Base-by-base conservation (phyloP, 1,139 yeast species). In the Suhomyces kunorum region DNA sequence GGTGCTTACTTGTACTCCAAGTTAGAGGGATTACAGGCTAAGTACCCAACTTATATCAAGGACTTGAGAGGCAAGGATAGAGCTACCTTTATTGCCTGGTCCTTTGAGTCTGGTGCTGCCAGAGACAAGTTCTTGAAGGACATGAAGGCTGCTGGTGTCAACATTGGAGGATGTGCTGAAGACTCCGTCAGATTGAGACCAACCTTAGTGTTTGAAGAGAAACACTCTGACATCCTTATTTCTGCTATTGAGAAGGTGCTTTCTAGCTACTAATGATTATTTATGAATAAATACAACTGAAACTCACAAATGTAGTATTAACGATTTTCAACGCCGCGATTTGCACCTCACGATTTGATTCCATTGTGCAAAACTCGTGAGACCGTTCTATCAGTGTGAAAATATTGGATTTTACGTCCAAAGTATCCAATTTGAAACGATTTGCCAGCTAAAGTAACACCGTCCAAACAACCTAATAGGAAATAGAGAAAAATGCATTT, bases 71-170 rank as follows among this genome's bases (percentile, higher is more conserved):
- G 95, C 45, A 78, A 83, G 64, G 74, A 74, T 55, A 74, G 80
- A 50, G 95, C 85, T 36, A 84, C 92, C 33, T 85, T 83, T 62
- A 79, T 86, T 62, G 94, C 94, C 9, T 85, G 88, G 82, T 85
- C 84, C 49, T 64, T 80, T 56, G 74, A 74, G 35, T 56, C 75
- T 38, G 68, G 77, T 33, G 71, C 65, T 28, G 68, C 71, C 20
- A 78, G 94, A 64, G 80, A 80, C 59, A 63, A 70, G 54, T 81
- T 85, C 63, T 65, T 83, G 58, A 53, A 56, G 43, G 74, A 72
- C 45, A 73, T 81, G 74, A 79, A 80, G 63, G 53, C 64, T 26
- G 71, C 62, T 34, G 95, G 95, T 56, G 73, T 85, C 48, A 84
- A 85, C 62, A 76, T 83, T 55, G 95, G 95, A 46, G 92, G 89